Conservation (phyloP, 2,329 filamentous ascomycete genomes). For the Triangularia verruculosa region DNA sequence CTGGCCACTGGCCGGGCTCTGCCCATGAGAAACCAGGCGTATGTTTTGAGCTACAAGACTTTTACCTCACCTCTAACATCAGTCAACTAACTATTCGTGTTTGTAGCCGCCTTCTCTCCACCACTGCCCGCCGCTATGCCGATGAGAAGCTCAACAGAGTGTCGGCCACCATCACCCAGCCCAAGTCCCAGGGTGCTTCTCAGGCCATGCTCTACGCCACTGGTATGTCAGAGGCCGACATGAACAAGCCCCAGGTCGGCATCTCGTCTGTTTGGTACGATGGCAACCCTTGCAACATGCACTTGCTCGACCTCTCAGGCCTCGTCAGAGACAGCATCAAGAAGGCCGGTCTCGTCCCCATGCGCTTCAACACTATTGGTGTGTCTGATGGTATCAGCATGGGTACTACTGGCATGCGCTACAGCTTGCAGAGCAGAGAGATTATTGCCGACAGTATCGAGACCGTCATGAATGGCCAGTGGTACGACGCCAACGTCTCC, state of each 20-base stretch:
- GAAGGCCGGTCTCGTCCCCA: slow-evolving; percentile 77
- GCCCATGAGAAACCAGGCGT: slow-evolving; percentile 27
- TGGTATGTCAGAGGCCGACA: slow-evolving; percentile 78
- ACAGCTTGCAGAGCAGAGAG: slow-evolving; percentile 89
- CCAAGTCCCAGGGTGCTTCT: slow-evolving; percentile 95
- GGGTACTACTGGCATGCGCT: slow-evolving; percentile 97
- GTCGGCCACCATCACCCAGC: slow-evolving; percentile 84
- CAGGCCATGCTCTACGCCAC: slow-evolving; percentile 99
- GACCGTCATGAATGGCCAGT: slow-evolving; percentile 98
- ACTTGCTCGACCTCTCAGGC: slow-evolving; percentile 84
- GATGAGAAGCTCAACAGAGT: slow-evolving; percentile 73
- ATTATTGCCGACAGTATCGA: slow-evolving; percentile 98
- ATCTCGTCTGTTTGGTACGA: slow-evolving; percentile 98
- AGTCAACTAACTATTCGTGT: slow-evolving; percentile 10
- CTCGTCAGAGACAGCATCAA: slow-evolving; percentile 62
- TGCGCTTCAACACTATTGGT: slow-evolving; percentile 98
- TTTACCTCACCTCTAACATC: background rate
- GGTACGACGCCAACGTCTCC: slow-evolving; percentile 97
- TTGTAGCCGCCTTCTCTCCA: slow-evolving; percentile 49
- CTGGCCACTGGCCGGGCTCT: slow-evolving; percentile 27
- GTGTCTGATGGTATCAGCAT: slow-evolving; percentile 98
- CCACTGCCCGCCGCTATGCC: slow-evolving; percentile 45
- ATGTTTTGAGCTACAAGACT: slow-evolving; percentile 10
- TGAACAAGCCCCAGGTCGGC: slow-evolving; percentile 95
- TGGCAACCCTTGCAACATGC: slow-evolving; percentile 99